Evolutionary conservation across 345 rosid species (phyloP), one percentile per base, ranked within the genome.

Genomic region (Punica granatum): DNA sequence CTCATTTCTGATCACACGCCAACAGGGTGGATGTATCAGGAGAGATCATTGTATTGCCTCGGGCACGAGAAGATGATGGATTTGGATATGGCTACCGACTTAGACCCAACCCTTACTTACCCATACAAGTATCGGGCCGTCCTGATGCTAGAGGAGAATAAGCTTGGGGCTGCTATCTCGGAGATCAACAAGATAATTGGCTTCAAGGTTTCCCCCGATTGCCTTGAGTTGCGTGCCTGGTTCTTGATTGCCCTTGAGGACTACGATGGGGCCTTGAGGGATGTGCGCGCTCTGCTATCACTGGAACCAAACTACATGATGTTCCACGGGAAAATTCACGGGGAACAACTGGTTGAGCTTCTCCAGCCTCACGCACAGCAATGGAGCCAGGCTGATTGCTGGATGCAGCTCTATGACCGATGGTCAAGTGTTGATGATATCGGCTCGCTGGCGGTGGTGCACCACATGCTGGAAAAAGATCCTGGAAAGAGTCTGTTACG

Each of bases 391-490:
- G 97, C 91, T 70, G 97, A 90, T 70, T 90, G 97, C 74, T 93
- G 97, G 98, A 89, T 90, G 95, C 96, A 89, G 72, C 85, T 93
- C 41, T 86, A 89, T 73, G 96, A 93, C 78, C 81, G 90, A 37
- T 93, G 98, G 98, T 93, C 97, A 41, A 80, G 85, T 16, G 98
- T 93, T 37, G 98, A 93, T 65, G 98, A 93, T 82, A 86, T 93
- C 25, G 97, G 98, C 58, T 93, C 97, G 58, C 72, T 93, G 61
- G 92, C 96, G 44, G 96, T 90, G 76, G 96, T 93, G 31, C 97
- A 93, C 64, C 90, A 87, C 51, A 93, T 93, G 98, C 75, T 90
- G 69, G 83, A 88, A 39, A 85, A 86, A 75, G 96, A 89, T 75
- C 94, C 97, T 1, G 91, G 92, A 67, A 90, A 83, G 70, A 90